Conservation (phyloP, 75 land plant species). For the Cupressus sempervirens region DNA sequence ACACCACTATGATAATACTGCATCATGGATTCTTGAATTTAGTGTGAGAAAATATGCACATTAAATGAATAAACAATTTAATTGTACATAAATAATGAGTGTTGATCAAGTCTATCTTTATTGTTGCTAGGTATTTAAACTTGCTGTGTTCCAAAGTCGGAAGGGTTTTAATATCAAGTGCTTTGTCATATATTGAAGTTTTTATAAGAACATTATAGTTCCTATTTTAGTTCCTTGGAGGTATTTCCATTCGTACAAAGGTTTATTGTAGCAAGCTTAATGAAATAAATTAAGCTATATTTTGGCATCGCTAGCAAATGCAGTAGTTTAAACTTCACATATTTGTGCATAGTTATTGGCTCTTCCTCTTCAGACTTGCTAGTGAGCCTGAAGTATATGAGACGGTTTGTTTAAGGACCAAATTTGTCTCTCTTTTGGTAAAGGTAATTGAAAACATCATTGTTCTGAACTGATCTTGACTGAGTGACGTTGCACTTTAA, state of each 20-base stretch:
- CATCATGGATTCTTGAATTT: background rate
- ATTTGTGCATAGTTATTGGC: background rate
- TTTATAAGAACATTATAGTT: background rate
- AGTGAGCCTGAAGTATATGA: too few species aligned
- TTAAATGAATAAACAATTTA: background rate
- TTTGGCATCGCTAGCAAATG: background rate
- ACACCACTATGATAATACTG: background rate
- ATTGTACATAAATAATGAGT: background rate
- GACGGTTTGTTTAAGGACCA: too few species aligned
- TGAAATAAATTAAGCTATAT: background rate
- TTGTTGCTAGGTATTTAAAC: background rate
- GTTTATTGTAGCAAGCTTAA: background rate
- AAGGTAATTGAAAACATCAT: too few species aligned
- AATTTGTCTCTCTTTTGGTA: too few species aligned
- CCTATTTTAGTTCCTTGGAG: background rate
- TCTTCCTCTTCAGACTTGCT: background rate
- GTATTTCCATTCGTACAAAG: background rate
- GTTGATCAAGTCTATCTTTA: background rate
- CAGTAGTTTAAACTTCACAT: background rate
- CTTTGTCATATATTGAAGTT: background rate
- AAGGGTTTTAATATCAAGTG: background rate
- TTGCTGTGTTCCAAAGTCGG: background rate
- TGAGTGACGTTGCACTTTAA: too few species aligned
- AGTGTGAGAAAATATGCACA: too few species aligned
- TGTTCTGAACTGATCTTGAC: too few species aligned